phyloP scores from a whole-genome alignment of 2,329 filamentous ascomycete species.

The Arthrobotrys sinensis region DNA sequence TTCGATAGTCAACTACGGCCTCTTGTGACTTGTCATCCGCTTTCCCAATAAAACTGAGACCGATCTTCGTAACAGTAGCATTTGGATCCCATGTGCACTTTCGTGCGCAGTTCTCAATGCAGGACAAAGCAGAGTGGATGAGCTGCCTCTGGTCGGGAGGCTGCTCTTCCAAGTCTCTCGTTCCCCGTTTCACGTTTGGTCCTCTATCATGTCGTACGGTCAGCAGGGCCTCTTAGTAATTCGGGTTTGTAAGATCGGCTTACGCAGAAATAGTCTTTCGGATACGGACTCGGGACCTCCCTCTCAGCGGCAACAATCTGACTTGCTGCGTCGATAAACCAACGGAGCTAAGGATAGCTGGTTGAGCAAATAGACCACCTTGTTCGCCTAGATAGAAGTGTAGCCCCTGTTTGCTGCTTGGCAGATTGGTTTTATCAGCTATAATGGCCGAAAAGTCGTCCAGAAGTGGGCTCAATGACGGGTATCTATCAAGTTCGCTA shows the following conservation, averaged over 20 bases:
- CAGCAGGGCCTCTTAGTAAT: background rate
- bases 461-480: conserved; percentile 28
- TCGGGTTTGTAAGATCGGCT: background rate
- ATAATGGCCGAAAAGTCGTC: conserved; percentile 46
- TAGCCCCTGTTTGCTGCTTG: conserved; percentile 32
- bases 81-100: conserved; percentile 59
- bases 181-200: conserved; percentile 45
- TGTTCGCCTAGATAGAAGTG: conserved; percentile 56
- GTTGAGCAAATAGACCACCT: conserved; percentile 31
- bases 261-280: conserved; percentile 60
- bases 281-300: conserved; percentile 53
- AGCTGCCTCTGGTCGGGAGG: conserved; percentile 56
- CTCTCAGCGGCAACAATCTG: conserved; percentile 47
- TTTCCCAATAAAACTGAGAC: conserved; percentile 56
- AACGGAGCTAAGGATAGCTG: background rate
- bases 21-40: conserved; percentile 39
- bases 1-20: conserved; percentile 34
- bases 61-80: conserved; percentile 46
- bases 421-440: conserved; percentile 45
- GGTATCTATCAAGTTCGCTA: conserved; percentile 50
- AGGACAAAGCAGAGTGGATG: conserved; percentile 46
- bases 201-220: conserved; percentile 33
- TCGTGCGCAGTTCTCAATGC: conserved; percentile 53
- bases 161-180: conserved; percentile 43
- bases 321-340: conserved; percentile 44